These are phyloP conservation scores for Talaromyces islandicus DNA, from an alignment of 2,329 filamentous ascomycete species.

Conservation along the genomic window DNA sequence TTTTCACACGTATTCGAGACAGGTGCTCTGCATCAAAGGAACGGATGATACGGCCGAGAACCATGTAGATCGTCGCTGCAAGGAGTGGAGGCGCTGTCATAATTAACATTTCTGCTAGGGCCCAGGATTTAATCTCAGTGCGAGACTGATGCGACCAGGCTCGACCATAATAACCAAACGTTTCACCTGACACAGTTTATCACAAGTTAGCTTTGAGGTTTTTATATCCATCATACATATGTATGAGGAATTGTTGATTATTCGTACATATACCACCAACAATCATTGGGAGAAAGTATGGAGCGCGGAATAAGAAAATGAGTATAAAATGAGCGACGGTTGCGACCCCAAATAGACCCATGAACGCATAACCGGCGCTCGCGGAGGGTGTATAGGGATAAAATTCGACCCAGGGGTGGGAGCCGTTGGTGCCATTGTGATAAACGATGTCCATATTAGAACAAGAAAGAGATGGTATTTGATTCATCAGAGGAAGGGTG, in stretches of 20 bases:
- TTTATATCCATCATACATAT: neutral
- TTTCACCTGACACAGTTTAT: slow-evolving; percentile 20
- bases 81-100: slow-evolving; percentile 37
- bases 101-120: slow-evolving; percentile 33
- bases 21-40: slow-evolving; percentile 29
- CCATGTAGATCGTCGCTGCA: slow-evolving; percentile 34
- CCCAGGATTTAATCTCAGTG: slow-evolving; percentile 23
- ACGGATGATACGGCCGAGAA: slow-evolving; percentile 34
- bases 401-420: slow-evolving; percentile 26
- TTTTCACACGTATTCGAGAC: slow-evolving; percentile 27
- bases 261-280: slow-evolving; percentile 32
- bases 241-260: neutral
- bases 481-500: neutral
- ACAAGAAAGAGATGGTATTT: neutral
- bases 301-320: slow-evolving; percentile 25
- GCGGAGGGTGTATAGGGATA: slow-evolving; percentile 31
- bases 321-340: slow-evolving; percentile 25
- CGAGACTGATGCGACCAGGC: slow-evolving; percentile 26
- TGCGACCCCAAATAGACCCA: slow-evolving; percentile 27
- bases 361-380: slow-evolving; percentile 30
- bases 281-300: slow-evolving; percentile 32
- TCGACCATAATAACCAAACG: slow-evolving; percentile 31
- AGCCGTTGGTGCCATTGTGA: slow-evolving; percentile 26
- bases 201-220: neutral
- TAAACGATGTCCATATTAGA: slow-evolving; percentile 25